Conservation (phyloP, 257 asterid genomes). For the Fraxinus quadrangulata region DNA sequence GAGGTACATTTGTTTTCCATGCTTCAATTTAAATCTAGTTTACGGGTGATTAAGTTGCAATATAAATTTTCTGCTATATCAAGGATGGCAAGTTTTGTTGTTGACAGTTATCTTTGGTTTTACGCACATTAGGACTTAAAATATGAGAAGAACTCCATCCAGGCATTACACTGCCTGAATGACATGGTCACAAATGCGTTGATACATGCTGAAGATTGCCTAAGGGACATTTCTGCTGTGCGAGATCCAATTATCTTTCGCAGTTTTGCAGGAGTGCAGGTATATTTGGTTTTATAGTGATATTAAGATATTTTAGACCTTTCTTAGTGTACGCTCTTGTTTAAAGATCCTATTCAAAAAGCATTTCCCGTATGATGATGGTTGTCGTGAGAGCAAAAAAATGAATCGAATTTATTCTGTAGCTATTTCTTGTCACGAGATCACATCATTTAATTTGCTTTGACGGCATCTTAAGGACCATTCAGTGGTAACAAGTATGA, state of each 20-base stretch:
- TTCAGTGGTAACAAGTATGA: background rate
- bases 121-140: constrained; percentile 68
- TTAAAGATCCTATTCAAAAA: background rate
- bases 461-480: background rate
- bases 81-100: constrained; percentile 4
- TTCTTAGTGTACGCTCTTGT: background rate
- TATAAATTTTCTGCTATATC: constrained; percentile 8
- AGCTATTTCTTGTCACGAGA: constrained; percentile 2
- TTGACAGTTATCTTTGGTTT: constrained; percentile 26
- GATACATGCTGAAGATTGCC: constrained; percentile 74
- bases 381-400: background rate
- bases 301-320: constrained; percentile 15
- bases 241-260: constrained; percentile 78
- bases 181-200: constrained; percentile 96
- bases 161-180: constrained; percentile 92
- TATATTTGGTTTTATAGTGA: constrained; percentile 28
- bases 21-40: constrained; percentile 14
- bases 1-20: constrained; percentile 55
- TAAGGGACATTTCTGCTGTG: constrained; percentile 68
- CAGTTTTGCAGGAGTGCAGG: constrained; percentile 94
- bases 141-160: constrained; percentile 71
- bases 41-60: background rate
- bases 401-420: background rate
- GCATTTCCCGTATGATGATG: background rate
- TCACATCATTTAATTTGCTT: background rate